phyloP scores from a whole-genome alignment of 202 grass and related monocot species.

The Panicum virgatum region DNA sequence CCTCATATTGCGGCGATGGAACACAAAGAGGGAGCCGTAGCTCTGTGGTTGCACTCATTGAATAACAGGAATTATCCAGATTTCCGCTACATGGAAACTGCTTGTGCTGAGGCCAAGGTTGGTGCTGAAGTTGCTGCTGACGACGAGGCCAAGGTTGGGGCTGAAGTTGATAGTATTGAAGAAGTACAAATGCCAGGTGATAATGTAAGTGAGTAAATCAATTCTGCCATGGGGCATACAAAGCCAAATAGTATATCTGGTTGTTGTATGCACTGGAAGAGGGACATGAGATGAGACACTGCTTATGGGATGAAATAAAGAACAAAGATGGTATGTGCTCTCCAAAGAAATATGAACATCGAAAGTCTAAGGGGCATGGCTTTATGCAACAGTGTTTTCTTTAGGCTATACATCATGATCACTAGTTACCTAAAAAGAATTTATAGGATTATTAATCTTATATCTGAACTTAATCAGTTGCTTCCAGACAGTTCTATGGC shows the following conservation, averaged over 20 bases:
- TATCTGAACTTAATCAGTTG: neutral
- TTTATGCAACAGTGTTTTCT: neutral
- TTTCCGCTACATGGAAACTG: constrained; percentile 61
- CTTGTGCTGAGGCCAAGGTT: constrained; percentile 13
- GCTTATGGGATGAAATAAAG: constrained; percentile 37
- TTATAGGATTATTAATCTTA: neutral
- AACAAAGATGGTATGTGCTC: neutral
- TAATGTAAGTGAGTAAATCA: constrained; percentile 30
- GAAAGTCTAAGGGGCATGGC: neutral
- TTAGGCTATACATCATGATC: neutral
- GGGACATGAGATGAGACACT: constrained; percentile 4
- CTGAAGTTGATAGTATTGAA: constrained; percentile 20
- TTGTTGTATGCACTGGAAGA: constrained; percentile 1
- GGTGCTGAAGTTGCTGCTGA: neutral
- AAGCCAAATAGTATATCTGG: constrained; percentile 30
- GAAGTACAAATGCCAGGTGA: constrained; percentile 17
- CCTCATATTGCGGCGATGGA: constrained; percentile 95
- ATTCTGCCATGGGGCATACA: constrained; percentile 2
- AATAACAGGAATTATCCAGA: constrained; percentile 90
- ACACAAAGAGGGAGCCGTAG: constrained; percentile 78
- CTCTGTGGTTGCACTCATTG: constrained; percentile 85
- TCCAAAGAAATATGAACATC: neutral
- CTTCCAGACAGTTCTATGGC: neutral
- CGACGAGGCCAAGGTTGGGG: neutral
- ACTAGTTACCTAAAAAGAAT: neutral